These are phyloP conservation scores for Pestalotiopsis fici DNA, from an alignment of 2,329 filamentous ascomycete genomes.

Conservation along the genomic window DNA sequence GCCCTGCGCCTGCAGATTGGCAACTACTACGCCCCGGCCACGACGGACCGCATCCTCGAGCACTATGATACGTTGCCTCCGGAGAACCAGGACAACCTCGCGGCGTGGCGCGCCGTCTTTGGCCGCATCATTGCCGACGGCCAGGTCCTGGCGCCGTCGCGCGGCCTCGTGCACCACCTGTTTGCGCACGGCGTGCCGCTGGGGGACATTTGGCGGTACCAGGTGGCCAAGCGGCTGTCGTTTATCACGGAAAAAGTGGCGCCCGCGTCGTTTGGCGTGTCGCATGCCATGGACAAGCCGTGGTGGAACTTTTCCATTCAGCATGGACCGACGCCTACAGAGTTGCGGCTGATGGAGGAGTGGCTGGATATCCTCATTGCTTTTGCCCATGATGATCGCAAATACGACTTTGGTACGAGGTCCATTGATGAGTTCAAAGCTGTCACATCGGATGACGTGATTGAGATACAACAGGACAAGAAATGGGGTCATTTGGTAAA, in stretches of 20 bases:
- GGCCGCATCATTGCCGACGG: slow-evolving; percentile 41
- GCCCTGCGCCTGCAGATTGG: slow-evolving; percentile 36
- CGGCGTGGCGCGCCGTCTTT: slow-evolving; percentile 38
- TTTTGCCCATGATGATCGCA: slow-evolving; percentile 33
- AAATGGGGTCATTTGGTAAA: slow-evolving; percentile 33
- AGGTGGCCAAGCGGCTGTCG: slow-evolving; percentile 40
- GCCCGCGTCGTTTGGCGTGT: slow-evolving; percentile 32
- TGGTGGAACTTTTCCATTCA: slow-evolving; percentile 44
- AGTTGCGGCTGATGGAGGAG: slow-evolving; percentile 35
- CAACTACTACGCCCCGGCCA: slow-evolving; percentile 43
- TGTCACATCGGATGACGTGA: slow-evolving; percentile 29
- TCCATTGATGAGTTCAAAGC: slow-evolving; percentile 36
- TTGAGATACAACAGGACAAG: slow-evolving; percentile 34
- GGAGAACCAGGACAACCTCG: slow-evolving; percentile 19
- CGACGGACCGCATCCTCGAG: slow-evolving; percentile 34
- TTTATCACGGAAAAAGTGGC: slow-evolving; percentile 41
- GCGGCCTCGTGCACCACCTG: slow-evolving; percentile 32
- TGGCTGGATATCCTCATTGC: slow-evolving; percentile 38
- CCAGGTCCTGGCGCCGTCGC: slow-evolving; percentile 37
- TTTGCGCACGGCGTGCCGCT: slow-evolving; percentile 31
- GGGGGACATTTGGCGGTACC: slow-evolving; percentile 40
- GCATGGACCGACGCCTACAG: slow-evolving; percentile 35
- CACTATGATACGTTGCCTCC: slow-evolving; percentile 33
- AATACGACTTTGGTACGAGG: slow-evolving; percentile 33
- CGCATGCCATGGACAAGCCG: slow-evolving; percentile 42